Evolutionary conservation across 345 rosid genomes (phyloP).

Genomic region (Rhodamnia argentea): DNA sequence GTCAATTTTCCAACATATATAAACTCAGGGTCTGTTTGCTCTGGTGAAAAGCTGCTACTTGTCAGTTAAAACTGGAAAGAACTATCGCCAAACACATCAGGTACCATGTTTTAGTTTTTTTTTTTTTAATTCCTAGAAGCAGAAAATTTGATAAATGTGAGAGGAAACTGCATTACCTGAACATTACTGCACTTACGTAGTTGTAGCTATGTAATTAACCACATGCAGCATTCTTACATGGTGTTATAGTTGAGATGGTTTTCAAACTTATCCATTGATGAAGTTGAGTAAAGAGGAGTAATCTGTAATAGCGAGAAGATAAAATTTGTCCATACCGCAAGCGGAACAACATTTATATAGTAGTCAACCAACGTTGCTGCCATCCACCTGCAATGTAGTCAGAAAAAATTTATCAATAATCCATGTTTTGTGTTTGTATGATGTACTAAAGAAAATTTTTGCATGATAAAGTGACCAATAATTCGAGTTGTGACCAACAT

Average conservation of each 20-base stretch:
- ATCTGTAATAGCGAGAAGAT: background rate
- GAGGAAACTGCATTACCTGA: background rate
- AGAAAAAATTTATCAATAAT: background rate
- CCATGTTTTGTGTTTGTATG: background rate
- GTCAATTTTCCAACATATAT: background rate
- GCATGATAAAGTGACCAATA: background rate
- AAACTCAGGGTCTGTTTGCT: background rate
- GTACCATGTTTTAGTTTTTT: background rate
- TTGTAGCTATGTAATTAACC: background rate
- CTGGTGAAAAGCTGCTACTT: background rate
- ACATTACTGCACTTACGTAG: background rate
- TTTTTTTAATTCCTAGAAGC: background rate
- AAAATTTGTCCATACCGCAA: constrained; percentile 34
- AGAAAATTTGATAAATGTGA: background rate
- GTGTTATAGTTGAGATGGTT: background rate
- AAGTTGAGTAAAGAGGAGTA: background rate
- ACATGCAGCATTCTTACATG: background rate
- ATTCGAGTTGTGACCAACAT: background rate
- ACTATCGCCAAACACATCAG: background rate
- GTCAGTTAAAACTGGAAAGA: background rate
- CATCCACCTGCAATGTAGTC: constrained; percentile 53
- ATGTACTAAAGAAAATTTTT: background rate
- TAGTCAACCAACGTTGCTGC: constrained; percentile 60
- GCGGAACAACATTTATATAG: constrained; percentile 42
- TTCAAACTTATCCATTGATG: background rate